Base-by-base conservation (phyloP, 768 basidiomycete genomes). In the Tubosaeta brunneosetosa region DNA sequence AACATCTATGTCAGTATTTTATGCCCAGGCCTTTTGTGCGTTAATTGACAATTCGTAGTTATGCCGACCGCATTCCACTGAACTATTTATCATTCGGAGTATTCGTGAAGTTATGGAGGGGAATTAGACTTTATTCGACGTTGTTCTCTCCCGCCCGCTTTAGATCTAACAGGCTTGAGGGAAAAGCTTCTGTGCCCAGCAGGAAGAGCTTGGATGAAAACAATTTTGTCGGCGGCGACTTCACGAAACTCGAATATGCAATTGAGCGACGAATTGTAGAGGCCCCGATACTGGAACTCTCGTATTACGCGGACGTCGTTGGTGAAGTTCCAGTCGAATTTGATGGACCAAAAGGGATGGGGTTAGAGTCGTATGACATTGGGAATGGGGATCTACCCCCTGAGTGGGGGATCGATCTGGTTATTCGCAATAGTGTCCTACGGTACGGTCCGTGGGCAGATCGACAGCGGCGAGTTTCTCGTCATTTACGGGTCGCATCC, bases 401-500 rank as follows among this genome's bases (percentile, higher is more conserved):
- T 6, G 91, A 98, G 64, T 98, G 94, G 91, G 95, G 94, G 3
- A 72, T 97, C 25, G 91, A 98, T 62, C 59, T 98, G 16, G 78
- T 85, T 16, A 74, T 97, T n/a, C 74, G 82, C 52, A 84, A 84
- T 16, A 94, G 91, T 0, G 67, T 77, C 33, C 58, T 97, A 33
- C 79, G 82, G 17, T 98, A 97, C 65, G 95, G 95, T 5, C 95
- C 95, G 4, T 98, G 95, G 95, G 88, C 94, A 22, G 95, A 98
- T 71, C 79, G 94, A 25, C 95, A 97, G 69, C 77, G 94, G 90
- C 85, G 63, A 60, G 71, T 46, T 53, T 19, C 47, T 12, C 22
- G 36, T 29, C 12, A 14, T 40, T 37, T 31, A 25, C 2, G 44
- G 11, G 19, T 27, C 22, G 34, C 44, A 52, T 4, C 55, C 55